These are phyloP conservation scores for Cyberlindnera mrakii DNA, from an alignment of 805 yeast species.

Conservation along the genomic window DNA sequence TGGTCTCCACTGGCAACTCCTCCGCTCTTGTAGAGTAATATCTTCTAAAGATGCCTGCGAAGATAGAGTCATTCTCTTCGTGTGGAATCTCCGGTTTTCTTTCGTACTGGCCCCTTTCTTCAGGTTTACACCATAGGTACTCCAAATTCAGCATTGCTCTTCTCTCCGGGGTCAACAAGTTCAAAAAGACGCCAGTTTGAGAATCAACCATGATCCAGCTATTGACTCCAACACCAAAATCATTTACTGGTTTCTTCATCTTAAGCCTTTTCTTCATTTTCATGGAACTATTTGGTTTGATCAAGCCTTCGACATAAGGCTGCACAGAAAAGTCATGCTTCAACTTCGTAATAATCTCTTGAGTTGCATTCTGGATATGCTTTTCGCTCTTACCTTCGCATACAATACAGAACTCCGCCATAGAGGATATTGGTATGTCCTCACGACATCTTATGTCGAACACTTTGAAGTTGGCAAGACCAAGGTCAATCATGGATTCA, in stretches of 20 bases:
- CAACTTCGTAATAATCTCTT: slow-evolving; percentile 47
- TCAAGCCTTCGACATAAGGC: slow-evolving; percentile 67
- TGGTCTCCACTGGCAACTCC: slow-evolving; percentile 4
- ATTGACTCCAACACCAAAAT: slow-evolving; percentile 51
- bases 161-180: slow-evolving; percentile 66
- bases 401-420: slow-evolving; percentile 49
- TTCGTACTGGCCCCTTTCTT: slow-evolving; percentile 26
- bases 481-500: slow-evolving; percentile 48
- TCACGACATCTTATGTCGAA: slow-evolving; percentile 52
- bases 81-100: slow-evolving; percentile 4
- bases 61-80: slow-evolving; percentile 32
- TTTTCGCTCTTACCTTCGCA: slow-evolving; percentile 72
- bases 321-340: slow-evolving; percentile 43
- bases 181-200: slow-evolving; percentile 54
- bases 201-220: slow-evolving; percentile 84
- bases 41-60: slow-evolving; percentile 37
- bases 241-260: slow-evolving; percentile 44
- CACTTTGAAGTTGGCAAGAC: slow-evolving; percentile 54
- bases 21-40: slow-evolving; percentile 28
- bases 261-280: slow-evolving; percentile 45
- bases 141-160: slow-evolving; percentile 68
- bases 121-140: slow-evolving; percentile 44
- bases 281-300: slow-evolving; percentile 49
- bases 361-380: slow-evolving; percentile 69
- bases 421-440: slow-evolving; percentile 32